A percentile compares a stretch with the other conserved stretches of the same genome.
Conservation (phyloP, 345 rosid genomes). For the Eutrema japonicum region DNA sequence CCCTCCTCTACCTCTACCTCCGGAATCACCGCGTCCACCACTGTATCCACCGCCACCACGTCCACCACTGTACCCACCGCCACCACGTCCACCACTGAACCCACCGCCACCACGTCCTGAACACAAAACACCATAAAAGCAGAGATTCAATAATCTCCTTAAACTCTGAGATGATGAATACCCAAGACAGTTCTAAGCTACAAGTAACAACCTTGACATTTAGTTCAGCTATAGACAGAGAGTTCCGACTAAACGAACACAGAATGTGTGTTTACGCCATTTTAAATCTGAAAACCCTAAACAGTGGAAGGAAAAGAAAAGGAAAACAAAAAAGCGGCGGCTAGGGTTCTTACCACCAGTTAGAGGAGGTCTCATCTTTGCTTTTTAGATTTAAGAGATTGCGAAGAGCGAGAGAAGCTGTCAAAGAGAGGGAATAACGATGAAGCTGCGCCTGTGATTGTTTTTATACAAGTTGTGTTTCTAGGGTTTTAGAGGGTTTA, state of each 20-base stretch:
- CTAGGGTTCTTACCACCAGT: slow-evolving; percentile 45
- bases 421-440: not conserved
- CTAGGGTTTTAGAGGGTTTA: slow-evolving; percentile 43
- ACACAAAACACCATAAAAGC: not conserved
- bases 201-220: not conserved
- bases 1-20: slow-evolving; percentile 52
- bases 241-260: slow-evolving; percentile 5
- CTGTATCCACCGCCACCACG: slow-evolving; percentile 53
- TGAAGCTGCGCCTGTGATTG: slow-evolving; percentile 22
- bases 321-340: slow-evolving; percentile 7
- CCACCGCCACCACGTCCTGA: slow-evolving; percentile 44
- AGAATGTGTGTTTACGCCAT: not conserved
- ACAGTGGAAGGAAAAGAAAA: not conserved
- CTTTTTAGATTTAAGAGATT: not conserved
- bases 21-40: slow-evolving; percentile 51
- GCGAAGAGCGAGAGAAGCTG: not conserved
- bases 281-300: not conserved
- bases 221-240: slow-evolving; percentile 11
- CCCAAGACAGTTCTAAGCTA: not conserved
- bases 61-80: slow-evolving; percentile 56
- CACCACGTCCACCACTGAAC: slow-evolving; percentile 36
- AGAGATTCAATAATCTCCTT: not conserved
- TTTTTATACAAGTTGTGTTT: slow-evolving; percentile 40
- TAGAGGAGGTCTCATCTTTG: slow-evolving; percentile 47
- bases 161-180: not conserved